Evolutionary conservation across 176 grass and related monocot species (phyloP), one percentile per base, ranked within the genome.

Genomic region (Leersia perrieri): DNA sequence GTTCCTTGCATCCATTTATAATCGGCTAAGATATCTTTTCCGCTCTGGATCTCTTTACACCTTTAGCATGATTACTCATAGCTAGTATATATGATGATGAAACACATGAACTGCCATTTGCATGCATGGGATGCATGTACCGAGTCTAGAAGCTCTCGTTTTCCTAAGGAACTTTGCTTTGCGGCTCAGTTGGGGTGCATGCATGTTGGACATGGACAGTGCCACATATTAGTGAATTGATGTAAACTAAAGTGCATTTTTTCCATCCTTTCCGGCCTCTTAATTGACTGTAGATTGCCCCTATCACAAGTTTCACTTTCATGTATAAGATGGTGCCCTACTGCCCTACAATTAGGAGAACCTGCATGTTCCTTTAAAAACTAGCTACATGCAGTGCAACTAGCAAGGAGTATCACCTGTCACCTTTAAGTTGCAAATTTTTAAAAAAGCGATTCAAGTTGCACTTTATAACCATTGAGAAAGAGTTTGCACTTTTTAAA

Each of bases 81-180:
- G 40, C 10, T 77, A 40, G 15, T 36, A 26, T 39, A 49, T n/a
- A 84, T 33, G 47, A 65, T 53, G 14, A 22, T 51, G 33, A 79
- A 51, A 53, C 20, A 74, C 68, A 14, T 26, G 63, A 80, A 73
- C 3, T 55, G 34, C 61, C 33, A 16, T 36, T 77, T 73, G 65
- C 70, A 80, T 73, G 65, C 70, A 80, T 89, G 87, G 44, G 72
- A 85, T 89, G 77, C 77, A 26, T 40, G 53, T 3, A 74, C 62
- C 33, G 18, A 51, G 44, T 15, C 76, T 70, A 29, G 74, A 63
- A 72, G 29, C 51, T 40, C 53, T 38, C 40, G 18, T 85, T 79
- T 78, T 66, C 68, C 86, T 62, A 88, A 4, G 20, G 29, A 25
- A 4, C 31, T 53, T 20, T 35, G 40, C 63, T 79, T 79, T 79